phyloP scores from a whole-genome alignment of 176 grass and related monocot genomes.

The Hyparrhenia diplandra region DNA sequence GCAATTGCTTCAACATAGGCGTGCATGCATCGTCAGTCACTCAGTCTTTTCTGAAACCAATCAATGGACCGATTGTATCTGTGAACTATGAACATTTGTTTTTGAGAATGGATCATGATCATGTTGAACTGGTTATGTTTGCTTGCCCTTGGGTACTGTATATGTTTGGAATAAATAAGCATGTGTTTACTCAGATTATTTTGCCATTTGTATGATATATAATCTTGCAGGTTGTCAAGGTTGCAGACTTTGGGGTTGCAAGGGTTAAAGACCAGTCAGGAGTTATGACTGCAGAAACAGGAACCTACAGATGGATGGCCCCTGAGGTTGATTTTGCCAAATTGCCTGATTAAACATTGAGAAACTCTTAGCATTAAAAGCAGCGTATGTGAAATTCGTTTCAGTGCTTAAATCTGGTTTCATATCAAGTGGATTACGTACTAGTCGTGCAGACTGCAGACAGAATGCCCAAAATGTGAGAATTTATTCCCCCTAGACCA shows the following conservation, averaged over 20 bases:
- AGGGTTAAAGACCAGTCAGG: constrained; percentile 77
- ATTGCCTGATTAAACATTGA: not conserved
- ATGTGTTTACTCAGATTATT: not conserved
- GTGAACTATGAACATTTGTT: not conserved
- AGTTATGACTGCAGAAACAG: constrained; percentile 93
- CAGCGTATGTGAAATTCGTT: not conserved
- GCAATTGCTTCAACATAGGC: not conserved
- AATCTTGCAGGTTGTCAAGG: constrained; percentile 70
- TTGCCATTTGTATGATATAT: not conserved
- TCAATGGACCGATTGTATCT: not conserved
- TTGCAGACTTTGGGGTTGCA: constrained; percentile 89
- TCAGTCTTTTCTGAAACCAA: not conserved
- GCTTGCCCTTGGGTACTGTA: not conserved
- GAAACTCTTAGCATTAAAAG: not conserved
- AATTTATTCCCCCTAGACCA: not conserved
- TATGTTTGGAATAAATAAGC: not conserved
- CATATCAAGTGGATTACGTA: not conserved
- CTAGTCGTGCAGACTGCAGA: not conserved
- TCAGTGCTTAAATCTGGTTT: constrained; percentile 10
- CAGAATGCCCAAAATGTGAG: not conserved
- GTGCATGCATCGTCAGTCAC: not conserved
- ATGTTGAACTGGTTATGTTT: not conserved
- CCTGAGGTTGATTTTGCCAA: constrained; percentile 53
- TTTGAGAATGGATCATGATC: not conserved
- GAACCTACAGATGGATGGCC: constrained; percentile 92